Conservation (phyloP, 1,284 basidiomycete genomes). For the Sphagnurus paluster region DNA sequence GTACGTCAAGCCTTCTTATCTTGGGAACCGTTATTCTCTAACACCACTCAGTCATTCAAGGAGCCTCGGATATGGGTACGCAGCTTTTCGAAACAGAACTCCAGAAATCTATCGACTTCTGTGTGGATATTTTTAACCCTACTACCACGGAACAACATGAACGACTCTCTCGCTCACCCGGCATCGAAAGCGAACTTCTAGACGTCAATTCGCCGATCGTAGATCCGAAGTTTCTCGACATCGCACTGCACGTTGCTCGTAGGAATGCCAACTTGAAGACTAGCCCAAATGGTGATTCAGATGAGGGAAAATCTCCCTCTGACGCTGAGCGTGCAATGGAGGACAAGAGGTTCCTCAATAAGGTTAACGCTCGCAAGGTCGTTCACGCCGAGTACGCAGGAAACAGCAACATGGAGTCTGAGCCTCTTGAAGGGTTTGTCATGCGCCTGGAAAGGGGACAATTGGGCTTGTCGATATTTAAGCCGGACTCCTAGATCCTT, state of each 20-base stretch:
- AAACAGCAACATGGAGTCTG: conserved; percentile 55
- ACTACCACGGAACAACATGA: conserved; percentile 53
- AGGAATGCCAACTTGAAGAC: background rate
- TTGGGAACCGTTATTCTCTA: background rate
- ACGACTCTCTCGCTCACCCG: conserved; percentile 29
- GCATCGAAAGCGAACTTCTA: conserved; percentile 37
- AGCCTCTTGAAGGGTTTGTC: conserved; percentile 48
- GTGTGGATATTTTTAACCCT: conserved; percentile 57
- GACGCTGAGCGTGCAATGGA: conserved; percentile 33
- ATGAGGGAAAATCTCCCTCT: conserved; percentile 22
- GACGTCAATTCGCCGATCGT: conserved; percentile 48
- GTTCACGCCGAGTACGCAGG: conserved; percentile 52
- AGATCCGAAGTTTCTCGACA: conserved; percentile 42
- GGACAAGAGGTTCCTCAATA: conserved; percentile 46
- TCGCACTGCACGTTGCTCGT: conserved; percentile 23
- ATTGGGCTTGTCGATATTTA: conserved; percentile 39
- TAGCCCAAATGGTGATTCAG: conserved; percentile 20
- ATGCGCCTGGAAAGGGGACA: conserved; percentile 46
- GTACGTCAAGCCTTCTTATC: conserved; percentile 31
- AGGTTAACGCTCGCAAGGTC: conserved; percentile 52
- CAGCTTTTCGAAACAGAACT: conserved; percentile 70
- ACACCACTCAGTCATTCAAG: conserved; percentile 62
- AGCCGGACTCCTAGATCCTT: background rate
- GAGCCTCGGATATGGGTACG: conserved; percentile 69
- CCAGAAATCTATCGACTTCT: conserved; percentile 62